Conservation (phyloP, 345 rosid genomes). For the Bruguiera parviflora region DNA sequence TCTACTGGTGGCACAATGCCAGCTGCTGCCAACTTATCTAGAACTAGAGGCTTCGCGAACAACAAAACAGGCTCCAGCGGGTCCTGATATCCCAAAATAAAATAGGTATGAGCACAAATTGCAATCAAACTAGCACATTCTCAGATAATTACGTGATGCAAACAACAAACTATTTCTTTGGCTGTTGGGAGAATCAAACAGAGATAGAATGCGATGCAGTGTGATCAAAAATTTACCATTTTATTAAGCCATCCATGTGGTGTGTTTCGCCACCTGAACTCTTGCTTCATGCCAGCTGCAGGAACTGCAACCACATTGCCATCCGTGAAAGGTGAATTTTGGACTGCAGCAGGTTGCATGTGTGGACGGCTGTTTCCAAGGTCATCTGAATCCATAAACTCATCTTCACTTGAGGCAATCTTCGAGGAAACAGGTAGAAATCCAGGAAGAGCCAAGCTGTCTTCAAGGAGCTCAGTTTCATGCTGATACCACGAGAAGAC, state of each 20-base stretch:
- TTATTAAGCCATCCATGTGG: conserved; percentile 78
- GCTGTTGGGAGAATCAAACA: neutral
- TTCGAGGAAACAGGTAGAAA: conserved; percentile 55
- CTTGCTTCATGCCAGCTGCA: conserved; percentile 57
- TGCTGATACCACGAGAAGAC: conserved; percentile 35
- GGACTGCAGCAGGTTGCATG: conserved; percentile 40
- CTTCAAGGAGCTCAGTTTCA: conserved; percentile 83
- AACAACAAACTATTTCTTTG: neutral
- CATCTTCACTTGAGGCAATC: conserved; percentile 87
- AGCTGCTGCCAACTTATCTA: conserved; percentile 83
- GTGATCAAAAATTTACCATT: conserved; percentile 44
- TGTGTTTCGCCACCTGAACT: conserved; percentile 55
- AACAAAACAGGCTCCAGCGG: conserved; percentile 81
- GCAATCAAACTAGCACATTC: neutral
- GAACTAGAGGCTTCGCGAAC: conserved; percentile 86
- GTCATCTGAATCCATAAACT: conserved; percentile 83
- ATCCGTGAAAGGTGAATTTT: conserved; percentile 46
- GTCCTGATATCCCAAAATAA: conserved; percentile 45
- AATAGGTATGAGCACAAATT: neutral
- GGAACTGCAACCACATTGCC: conserved; percentile 43
- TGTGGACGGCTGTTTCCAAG: conserved; percentile 53
- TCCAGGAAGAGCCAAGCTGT: conserved; percentile 66
- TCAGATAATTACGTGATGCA: neutral
- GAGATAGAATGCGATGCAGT: neutral
- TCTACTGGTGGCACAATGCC: conserved; percentile 77